Conservation (phyloP, 2,329 filamentous ascomycete species). For the Xylaria sp. region DNA sequence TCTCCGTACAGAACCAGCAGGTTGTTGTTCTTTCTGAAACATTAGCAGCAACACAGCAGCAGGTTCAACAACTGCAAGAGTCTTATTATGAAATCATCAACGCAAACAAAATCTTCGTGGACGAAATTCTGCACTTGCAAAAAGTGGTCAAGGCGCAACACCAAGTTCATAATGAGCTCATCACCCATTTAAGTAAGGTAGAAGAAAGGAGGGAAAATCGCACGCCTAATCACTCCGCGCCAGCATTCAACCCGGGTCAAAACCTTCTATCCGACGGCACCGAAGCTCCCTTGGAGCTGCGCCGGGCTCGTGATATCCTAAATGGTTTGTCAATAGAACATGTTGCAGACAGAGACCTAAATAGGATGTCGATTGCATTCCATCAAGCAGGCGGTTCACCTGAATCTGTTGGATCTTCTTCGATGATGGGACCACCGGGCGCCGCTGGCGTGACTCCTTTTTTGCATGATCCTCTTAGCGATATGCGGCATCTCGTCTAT, state of each 20-base stretch:
- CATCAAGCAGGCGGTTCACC: constrained; percentile 59
- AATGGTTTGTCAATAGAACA: constrained; percentile 58
- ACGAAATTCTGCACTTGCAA: constrained; percentile 65
- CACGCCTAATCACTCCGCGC: constrained; percentile 46
- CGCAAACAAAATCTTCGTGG: constrained; percentile 65
- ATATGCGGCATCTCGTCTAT: constrained; percentile 76
- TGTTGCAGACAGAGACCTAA: constrained; percentile 59
- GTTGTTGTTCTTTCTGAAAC: constrained; percentile 89
- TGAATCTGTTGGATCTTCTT: constrained; percentile 55
- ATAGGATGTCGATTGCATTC: constrained; percentile 57
- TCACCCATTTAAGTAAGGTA: constrained; percentile 59
- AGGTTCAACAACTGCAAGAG: constrained; percentile 86
- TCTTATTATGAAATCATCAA: constrained; percentile 78
- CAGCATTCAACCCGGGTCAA: constrained; percentile 47
- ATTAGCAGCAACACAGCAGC: constrained; percentile 86
- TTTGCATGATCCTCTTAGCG: constrained; percentile 60
- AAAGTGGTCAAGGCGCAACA: constrained; percentile 65
- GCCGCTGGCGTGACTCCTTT: constrained; percentile 48
- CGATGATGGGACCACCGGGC: constrained; percentile 62
- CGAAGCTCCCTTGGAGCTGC: constrained; percentile 56
- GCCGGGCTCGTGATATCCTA: constrained; percentile 62
- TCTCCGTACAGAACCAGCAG: constrained; percentile 77
- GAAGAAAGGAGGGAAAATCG: constrained; percentile 52
- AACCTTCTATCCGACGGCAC: constrained; percentile 52
- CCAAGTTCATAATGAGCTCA: constrained; percentile 62